These are phyloP conservation scores for Erodium moschatum DNA, from an alignment of 441 rosid species.

Conservation along the genomic window DNA sequence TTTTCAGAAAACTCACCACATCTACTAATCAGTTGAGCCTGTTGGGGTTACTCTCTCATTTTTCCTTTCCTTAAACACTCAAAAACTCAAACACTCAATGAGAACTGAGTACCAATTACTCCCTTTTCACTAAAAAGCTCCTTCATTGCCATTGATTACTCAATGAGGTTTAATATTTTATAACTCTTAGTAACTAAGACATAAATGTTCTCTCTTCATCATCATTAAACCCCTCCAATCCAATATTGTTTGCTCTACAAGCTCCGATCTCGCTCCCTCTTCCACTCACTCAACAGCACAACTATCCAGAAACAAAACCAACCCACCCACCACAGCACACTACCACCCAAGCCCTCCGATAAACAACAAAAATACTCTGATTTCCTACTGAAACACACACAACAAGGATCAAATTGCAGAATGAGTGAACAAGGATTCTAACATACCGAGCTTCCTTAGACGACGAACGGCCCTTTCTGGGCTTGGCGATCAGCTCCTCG, in stretches of 20 bases:
- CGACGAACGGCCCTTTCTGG: slow-evolving; percentile 23
- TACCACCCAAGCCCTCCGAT: no score
- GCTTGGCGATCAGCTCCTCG: slow-evolving; percentile 41
- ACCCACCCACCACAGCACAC: not conserved
- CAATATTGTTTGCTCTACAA: not conserved
- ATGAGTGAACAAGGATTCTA: not conserved
- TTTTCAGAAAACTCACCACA: no score
- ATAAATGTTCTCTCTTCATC: not conserved
- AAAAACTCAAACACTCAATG: not conserved
- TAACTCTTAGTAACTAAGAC: not conserved
- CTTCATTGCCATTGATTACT: not conserved
- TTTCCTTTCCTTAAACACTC: not conserved
- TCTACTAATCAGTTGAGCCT: no score
- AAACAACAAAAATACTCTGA: no score
- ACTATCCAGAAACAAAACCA: not conserved
- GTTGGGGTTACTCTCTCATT: not conserved
- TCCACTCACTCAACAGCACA: not conserved
- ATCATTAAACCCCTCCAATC: no score
- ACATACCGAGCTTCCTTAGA: slow-evolving; percentile 30
- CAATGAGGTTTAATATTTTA: slow-evolving; percentile 1
- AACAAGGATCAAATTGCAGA: not conserved
- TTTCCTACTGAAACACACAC: no score
- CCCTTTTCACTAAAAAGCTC: not conserved
- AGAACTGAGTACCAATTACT: not conserved
- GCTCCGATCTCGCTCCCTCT: slow-evolving; percentile 5